A percentile compares a stretch with the other conserved stretches of the same genome.
phyloP scores from a whole-genome alignment of 176 grass and related monocot genomes.

The Cenchrus americanus region DNA sequence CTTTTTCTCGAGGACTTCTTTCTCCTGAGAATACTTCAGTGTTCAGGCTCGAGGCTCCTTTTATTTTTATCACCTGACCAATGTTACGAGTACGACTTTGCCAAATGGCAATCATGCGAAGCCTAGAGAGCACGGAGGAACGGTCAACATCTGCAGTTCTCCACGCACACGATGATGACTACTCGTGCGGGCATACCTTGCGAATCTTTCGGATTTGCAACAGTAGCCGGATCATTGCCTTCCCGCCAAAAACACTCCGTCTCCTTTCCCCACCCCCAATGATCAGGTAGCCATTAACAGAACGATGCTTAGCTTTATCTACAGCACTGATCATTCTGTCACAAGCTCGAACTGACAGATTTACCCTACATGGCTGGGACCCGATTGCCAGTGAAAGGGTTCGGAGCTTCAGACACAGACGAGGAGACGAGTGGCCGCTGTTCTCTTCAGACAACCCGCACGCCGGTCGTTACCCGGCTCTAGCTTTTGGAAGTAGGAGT shows the following conservation, averaged over 20 bases:
- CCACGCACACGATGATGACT: neutral
- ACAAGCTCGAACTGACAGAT: neutral
- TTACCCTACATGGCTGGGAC: neutral
- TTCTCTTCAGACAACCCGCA: slow-evolving; percentile 20
- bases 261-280: slow-evolving; percentile 33
- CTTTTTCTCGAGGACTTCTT: too few species aligned
- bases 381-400: neutral
- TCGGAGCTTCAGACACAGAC: neutral
- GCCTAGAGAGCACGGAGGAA: neutral
- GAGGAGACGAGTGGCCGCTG: neutral
- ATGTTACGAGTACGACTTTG: neutral
- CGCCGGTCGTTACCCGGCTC: slow-evolving; percentile 13
- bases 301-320: neutral
- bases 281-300: slow-evolving; percentile 26
- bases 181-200: neutral
- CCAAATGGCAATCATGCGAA: slow-evolving; percentile 25
- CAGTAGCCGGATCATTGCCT: neutral
- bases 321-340: neutral
- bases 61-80: neutral
- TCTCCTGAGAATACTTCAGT: too few species aligned
- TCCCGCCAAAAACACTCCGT: slow-evolving; percentile 43
- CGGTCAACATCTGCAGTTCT: neutral
- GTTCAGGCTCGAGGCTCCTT: too few species aligned
- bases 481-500: slow-evolving; percentile 55
- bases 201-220: slow-evolving; percentile 37